A percentile compares a stretch with the other conserved stretches of the same genome.
These are phyloP conservation scores for Penicillium turbatum DNA, from an alignment of 495 filamentous ascomycete genomes.

Conservation along the genomic window DNA sequence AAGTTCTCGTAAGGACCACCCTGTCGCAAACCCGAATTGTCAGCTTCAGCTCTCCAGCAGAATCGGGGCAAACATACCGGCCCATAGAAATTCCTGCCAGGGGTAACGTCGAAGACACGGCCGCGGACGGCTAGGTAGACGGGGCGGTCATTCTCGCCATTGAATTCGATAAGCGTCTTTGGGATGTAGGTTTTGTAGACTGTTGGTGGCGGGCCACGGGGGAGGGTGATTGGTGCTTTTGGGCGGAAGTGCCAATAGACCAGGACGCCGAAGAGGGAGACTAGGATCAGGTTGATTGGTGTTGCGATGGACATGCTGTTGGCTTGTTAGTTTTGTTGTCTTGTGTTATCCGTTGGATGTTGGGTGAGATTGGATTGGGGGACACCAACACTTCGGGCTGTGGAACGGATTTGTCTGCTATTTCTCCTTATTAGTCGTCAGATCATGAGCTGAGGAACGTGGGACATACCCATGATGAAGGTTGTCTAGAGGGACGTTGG, in stretches of 20 bases:
- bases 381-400: slow-evolving; percentile 25
- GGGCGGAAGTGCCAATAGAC: slow-evolving; percentile 66
- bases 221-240: slow-evolving; percentile 54
- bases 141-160: slow-evolving; percentile 67
- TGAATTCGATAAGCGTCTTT: slow-evolving; percentile 77
- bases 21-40: slow-evolving; percentile 18
- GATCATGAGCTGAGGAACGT: not conserved
- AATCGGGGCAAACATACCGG: slow-evolving; percentile 43
- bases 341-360: not conserved
- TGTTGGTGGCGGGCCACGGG: slow-evolving; percentile 63
- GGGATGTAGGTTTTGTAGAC: slow-evolving; percentile 94
- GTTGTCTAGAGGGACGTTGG: not conserved
- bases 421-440: not conserved
- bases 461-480: slow-evolving; percentile 1
- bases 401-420: slow-evolving; percentile 13
- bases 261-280: slow-evolving; percentile 64
- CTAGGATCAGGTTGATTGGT: slow-evolving; percentile 74
- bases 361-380: not conserved
- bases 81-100: slow-evolving; percentile 87
- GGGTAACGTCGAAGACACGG: slow-evolving; percentile 79
- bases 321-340: not conserved
- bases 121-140: slow-evolving; percentile 85
- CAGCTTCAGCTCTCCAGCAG: slow-evolving; percentile 1
- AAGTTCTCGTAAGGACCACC: slow-evolving; percentile 93
- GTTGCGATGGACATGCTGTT: slow-evolving; percentile 59